Evolutionary conservation across 2,329 filamentous ascomycete genomes (phyloP), one percentile per base, ranked within the genome.

Genomic region (Ambrosiella xylebori): DNA sequence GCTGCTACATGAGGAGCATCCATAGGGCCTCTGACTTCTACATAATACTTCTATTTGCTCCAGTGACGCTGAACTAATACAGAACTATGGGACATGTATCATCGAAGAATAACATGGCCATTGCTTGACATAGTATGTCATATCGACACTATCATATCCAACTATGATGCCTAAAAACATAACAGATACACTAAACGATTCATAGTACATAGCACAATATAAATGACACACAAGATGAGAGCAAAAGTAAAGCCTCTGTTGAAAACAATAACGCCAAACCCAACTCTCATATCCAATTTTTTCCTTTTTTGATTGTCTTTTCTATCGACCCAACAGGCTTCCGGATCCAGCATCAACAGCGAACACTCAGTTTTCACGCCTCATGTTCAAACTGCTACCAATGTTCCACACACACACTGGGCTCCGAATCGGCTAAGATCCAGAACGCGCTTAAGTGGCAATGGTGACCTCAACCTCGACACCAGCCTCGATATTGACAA

Each of bases 391-490:
- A 27, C 27, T 27, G 27, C 2, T 15, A 47, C n/a, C 11, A 7
- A 17, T 8, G 13, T 8, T 15, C 19, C 44, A 7, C 19, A 15
- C 2, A 47, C 44, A 8, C 9, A 51, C 17, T 12, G 47, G 8
- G 19, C 17, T 52, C 58, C 17, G 11, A 38, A 53, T 54, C 41
- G 13, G 1, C 7, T 36, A 35, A 51, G 47, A 51, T 51, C 35
- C 27, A 39, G 12, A 40, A 53, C 51, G 52, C 64, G 62, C 65
- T 76, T 86, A 88, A 72, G 87, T 86, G 71, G 87, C 87, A 71
- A 93, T 93, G 72, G 87, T 93, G 68, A 93, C 87, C 80, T 93
- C 87, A 67, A 93, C 87, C 80, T 93, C 87, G 70, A 93, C 87
- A 78, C 87, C 87, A 65, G 87, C 87, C 79, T 93, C 87, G 73